Evolutionary conservation across 139 green algal genomes (phyloP), one percentile per base, ranked within the genome.

Genomic region (Nannochloris sp.): DNA sequence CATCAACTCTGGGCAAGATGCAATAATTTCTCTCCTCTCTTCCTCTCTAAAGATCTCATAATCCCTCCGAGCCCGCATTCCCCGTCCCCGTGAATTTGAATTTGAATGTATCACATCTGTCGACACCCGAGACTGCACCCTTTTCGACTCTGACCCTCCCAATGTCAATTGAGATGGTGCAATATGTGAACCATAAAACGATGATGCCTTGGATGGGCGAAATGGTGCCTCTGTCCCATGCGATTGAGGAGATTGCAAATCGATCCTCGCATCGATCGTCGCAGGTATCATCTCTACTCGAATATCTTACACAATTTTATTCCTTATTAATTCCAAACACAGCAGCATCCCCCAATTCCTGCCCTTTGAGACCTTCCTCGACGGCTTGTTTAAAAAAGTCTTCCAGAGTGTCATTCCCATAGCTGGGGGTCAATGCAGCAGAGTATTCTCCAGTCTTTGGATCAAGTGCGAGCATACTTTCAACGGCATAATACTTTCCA

Each of bases 401-500:
- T 73, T 97, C 87, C 44, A 99, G 73, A 6, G 91, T 97, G 61
- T 96, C 89, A 36, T 81, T 86, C 44, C 93, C 93, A 71, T 96
- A 98, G 56, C 70, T 85, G 12, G 93, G 93, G 8, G 93, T 98
- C 6, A 72, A 76, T 29, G 91, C 86, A 23, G 87, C 82, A 20
- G 85, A 49, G 66, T 97, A 97, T 58, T 79, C 36, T 61, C 71
- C 31, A 26, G 53, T 79, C 59, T 72, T 59, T 11, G 74, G 61
- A 71, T 98, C 87, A 73, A 81, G 93, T 67, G 97, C 80, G 23
- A 99, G 81, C 93, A 99, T 99, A 69, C 68, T 87, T 82, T 99
- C 93, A 26, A 89, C 84, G 2, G 93, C 93, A 70, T 99, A 99
- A 80, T 98, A 99, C 61, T 82, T 84, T 11, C 93, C 93, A 61